Evolutionary conservation across 306 rosid genomes (phyloP), one percentile per base, ranked within the genome.

Genomic region (Albizia julibrissin): DNA sequence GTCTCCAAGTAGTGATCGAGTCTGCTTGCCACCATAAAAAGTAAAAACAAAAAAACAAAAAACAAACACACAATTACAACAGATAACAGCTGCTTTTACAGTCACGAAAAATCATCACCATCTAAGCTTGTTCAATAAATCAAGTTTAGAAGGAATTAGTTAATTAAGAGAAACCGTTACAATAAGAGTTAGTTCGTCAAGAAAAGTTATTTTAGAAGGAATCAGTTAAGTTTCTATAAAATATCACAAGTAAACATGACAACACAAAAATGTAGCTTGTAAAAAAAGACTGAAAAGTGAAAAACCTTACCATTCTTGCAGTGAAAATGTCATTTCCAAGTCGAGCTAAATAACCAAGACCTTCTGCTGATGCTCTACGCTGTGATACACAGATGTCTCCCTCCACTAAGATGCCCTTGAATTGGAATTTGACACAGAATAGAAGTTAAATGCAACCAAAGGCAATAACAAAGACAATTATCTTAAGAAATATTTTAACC

Each of bases 341-440:
- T 81, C 99, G 98, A 83, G 99, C 97, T 80, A 95, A 87, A 81
- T 90, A 89, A 79, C 99, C 99, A 76, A 95, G 91, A 69, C 97
- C 92, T 89, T 95, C 99, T 29, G 92, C 91, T 0, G 97, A 85
- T 81, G 99, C 98, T 83, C 99, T 85, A 39, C 97, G 93, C 78
- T 92, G 98, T 14, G 98, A 91, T 75, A 91, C 92, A 80, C 97
- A 95, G 54, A 93, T 88, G 84, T 93, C 99, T 75, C 98, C 99
- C 90, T 91, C 96, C 61, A 85, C 91, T 86, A 95, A 92, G 88
- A 95, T 89, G 78, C 91, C 88, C 99, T 95, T 89, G 70, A 87
- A 87, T 84, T 82, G 44, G 78, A 84, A 87, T 69, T 69, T 16
- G 42, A 33, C 80, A 83, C 56, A 26, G 40, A 47, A 62, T 8